Evolutionary conservation across 495 filamentous ascomycete species (phyloP), one percentile per base, ranked within the genome.

Genomic region (Sphaerosporella brunnea): DNA sequence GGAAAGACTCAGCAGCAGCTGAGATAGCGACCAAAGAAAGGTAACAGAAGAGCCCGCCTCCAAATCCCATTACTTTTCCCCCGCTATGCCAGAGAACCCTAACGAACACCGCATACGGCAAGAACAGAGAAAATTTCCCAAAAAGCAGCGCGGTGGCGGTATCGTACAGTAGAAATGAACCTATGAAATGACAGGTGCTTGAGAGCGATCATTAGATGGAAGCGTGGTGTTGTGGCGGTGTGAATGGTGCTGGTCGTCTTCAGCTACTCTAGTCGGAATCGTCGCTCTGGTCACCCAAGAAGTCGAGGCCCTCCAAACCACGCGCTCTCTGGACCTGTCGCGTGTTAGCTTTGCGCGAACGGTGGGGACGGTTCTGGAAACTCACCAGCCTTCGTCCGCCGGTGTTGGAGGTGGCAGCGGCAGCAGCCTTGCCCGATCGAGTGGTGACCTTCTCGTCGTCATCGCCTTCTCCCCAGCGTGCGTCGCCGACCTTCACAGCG

Each of bases 401-500:
- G 26, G 9, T 26, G 2, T 1, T 5, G n/a, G 40, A 37, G 20
- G 9, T 26, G 2, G 2, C 10, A n/a, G 40, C 19, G 20, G 37
- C 37, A 40, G n/a, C 37, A 40, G 21, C 18, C 23, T 18, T 43
- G 7, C 40, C 24, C 13, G 40, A 2, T 18, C 40, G 13, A 26
- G 40, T 43, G 5, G 21, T 43, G 18, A 26, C 52, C 13, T 43
- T 47, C 13, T 43, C 45, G 35, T 48, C 44, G 16, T 44, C 35
- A 20, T 9, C 15, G 23, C 10, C 16, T 16, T 43, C 25, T 0
- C 88, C 90, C 85, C 85, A 94, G 55, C 67, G 68, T 55, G 78
- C 73, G 30, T 79, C 78, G 32, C 80, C 83, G 58, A 82, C 73
- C 61, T 83, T 75, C 46, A 93, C 82, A 34, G 74, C 75, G 50